Evolutionary conservation across 169 alveolate species (phyloP), one percentile per base, ranked within the genome.

Genomic region (Plasmodium vinckei): DNA sequence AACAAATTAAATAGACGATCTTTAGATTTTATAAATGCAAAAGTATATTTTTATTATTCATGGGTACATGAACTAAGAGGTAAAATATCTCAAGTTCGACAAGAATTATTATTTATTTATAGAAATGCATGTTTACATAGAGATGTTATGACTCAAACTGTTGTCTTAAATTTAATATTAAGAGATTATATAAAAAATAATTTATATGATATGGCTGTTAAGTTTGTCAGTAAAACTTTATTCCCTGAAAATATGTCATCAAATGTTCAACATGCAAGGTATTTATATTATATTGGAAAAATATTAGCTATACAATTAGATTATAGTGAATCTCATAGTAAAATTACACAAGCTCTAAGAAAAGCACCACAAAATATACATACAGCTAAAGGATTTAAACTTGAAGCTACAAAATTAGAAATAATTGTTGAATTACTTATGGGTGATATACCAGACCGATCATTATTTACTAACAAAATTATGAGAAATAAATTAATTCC

Each of bases 381-480:
- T 49, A 95, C 96, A 1, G 99, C 97, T 27, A 91, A 92, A 44
- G 98, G 98, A 19, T 97, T 98, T 92, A 96, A 97, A 86, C 87
- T 95, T 33, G 91, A 94, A 77, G 99, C 95, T 10, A 89, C 96
- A 69, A 98, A 97, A 93, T 94, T 97, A 93, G 94, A 97, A 10
- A 96, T 98, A 13, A 96, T 98, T 9, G 99, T 97, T 3, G 98
- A 97, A 82, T 92, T 98, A 70, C 92, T 98, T 47, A 98, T 98
- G 99, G 99, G 99, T 0, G 99, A 97, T 86, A 97, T 98, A 19
- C 99, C 99, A 5, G 97, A 96, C 72, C 92, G 98, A n/a, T 94
- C 97, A 25, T 92, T 95, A 27, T 97, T 98, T 79, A 96, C 96
- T 67, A 92, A 94, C 73, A 92, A 97, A 54, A 93, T 87, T 65